phyloP scores from a whole-genome alignment of 257 asterid species.

The Solanum okadae region DNA sequence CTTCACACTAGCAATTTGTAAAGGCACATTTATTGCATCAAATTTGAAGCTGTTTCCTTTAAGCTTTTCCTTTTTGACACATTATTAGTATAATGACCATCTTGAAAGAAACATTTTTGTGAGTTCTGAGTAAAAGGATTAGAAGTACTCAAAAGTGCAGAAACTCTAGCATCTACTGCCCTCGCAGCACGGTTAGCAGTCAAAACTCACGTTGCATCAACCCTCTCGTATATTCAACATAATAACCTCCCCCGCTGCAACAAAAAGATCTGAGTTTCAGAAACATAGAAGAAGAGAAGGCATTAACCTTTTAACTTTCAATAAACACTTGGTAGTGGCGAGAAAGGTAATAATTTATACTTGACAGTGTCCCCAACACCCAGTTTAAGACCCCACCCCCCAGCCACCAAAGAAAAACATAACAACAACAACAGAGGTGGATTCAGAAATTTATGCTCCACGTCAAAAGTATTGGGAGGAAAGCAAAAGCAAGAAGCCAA shows the following conservation, averaged over 20 bases:
- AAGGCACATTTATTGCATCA: not conserved
- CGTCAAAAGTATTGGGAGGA: not conserved
- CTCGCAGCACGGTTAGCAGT: not conserved
- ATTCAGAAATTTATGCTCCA: not conserved
- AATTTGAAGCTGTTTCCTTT: not conserved
- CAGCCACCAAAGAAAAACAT: not conserved
- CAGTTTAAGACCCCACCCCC: not conserved
- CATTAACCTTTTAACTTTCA: not conserved
- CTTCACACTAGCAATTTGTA: not conserved
- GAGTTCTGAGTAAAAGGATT: not conserved
- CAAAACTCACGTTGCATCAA: not conserved
- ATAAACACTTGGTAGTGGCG: too few species aligned
- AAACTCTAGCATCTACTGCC: not conserved
- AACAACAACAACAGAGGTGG: not conserved
- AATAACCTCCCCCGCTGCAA: conserved; percentile 43
- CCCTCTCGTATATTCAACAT: conserved; percentile 27
- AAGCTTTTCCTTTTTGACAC: not conserved
- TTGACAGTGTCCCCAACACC: not conserved
- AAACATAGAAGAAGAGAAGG: not conserved
- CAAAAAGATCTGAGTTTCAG: not conserved
- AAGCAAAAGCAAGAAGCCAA: not conserved
- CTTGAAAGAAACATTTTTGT: not conserved
- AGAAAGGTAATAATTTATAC: not conserved
- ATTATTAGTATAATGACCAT: not conserved
- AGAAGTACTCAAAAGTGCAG: not conserved